Conservation (phyloP, 805 yeast genomes). For the Candida tammaniensis region DNA sequence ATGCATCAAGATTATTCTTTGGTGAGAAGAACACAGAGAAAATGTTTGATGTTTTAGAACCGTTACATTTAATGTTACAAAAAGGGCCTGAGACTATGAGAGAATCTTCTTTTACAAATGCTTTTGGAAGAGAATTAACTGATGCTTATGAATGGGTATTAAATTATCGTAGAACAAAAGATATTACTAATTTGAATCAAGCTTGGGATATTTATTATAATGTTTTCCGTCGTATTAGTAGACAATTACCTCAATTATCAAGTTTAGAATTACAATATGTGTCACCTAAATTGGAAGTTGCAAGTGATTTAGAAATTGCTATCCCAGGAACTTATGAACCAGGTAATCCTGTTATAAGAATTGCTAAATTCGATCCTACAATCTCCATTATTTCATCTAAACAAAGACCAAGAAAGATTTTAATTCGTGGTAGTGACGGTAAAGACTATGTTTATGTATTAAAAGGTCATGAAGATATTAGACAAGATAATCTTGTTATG, state of each 20-base stretch:
- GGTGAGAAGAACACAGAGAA: constrained; percentile 93
- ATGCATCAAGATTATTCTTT: constrained; percentile 89
- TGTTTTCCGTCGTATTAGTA: constrained; percentile 85
- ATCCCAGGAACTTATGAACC: constrained; percentile 93
- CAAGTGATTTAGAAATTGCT: constrained; percentile 78
- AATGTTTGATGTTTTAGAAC: constrained; percentile 89
- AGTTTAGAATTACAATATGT: constrained; percentile 88
- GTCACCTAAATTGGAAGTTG: constrained; percentile 82
- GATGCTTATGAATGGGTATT: constrained; percentile 94
- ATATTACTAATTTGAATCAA: constrained; percentile 84
- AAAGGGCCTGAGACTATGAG: constrained; percentile 89
- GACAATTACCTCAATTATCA: constrained; percentile 84
- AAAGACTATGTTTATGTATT: constrained; percentile 77
- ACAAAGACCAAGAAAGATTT: constrained; percentile 88
- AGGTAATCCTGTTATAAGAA: constrained; percentile 72
- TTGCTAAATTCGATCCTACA: constrained; percentile 74
- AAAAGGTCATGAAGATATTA: constrained; percentile 96
- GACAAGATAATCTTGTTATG: constrained; percentile 98
- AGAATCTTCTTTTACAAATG: constrained; percentile 87
- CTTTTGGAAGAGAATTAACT: constrained; percentile 87
- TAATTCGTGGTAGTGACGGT: constrained; percentile 86
- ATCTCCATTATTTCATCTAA: constrained; percentile 88
- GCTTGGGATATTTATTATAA: constrained; percentile 97
- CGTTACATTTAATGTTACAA: constrained; percentile 79
- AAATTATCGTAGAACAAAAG: constrained; percentile 81